Conservation (phyloP, 768 basidiomycete genomes). For the Mycena sanguinolenta region DNA sequence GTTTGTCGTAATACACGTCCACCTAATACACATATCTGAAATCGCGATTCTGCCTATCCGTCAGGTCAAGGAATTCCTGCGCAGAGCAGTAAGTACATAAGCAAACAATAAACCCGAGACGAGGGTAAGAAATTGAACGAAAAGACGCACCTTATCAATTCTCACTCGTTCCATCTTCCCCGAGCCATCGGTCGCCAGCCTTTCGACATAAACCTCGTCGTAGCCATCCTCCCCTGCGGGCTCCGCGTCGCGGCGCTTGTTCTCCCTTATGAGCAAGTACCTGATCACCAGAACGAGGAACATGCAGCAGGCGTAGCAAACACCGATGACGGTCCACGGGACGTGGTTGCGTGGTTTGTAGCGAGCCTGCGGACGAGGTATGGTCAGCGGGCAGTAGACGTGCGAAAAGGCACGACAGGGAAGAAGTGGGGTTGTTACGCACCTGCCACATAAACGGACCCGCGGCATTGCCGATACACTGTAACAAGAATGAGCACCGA, state of each 20-base stretch:
- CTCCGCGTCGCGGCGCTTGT: background rate
- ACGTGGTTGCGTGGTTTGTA: background rate
- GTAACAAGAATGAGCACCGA: too few species aligned
- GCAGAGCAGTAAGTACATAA: background rate
- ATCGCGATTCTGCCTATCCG: background rate
- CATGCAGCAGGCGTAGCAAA: background rate
- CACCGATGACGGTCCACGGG: background rate
- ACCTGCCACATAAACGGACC: background rate
- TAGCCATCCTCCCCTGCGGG: background rate
- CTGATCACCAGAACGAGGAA: background rate
- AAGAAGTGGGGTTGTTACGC: background rate
- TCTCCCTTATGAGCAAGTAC: background rate
- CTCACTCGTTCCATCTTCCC: background rate
- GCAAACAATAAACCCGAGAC: background rate
- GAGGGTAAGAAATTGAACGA: background rate
- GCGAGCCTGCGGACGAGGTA: background rate
- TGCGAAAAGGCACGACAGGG: background rate
- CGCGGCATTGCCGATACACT: background rate
- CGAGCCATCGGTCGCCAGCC: background rate
- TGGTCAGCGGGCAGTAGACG: background rate
- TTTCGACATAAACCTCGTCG: background rate
- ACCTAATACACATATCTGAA: background rate
- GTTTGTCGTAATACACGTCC: too few species aligned
- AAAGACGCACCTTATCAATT: background rate
- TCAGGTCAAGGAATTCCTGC: background rate